Evolutionary conservation across 2,329 filamentous ascomycete species (phyloP).

Genomic region (Trichoderma sp.): DNA sequence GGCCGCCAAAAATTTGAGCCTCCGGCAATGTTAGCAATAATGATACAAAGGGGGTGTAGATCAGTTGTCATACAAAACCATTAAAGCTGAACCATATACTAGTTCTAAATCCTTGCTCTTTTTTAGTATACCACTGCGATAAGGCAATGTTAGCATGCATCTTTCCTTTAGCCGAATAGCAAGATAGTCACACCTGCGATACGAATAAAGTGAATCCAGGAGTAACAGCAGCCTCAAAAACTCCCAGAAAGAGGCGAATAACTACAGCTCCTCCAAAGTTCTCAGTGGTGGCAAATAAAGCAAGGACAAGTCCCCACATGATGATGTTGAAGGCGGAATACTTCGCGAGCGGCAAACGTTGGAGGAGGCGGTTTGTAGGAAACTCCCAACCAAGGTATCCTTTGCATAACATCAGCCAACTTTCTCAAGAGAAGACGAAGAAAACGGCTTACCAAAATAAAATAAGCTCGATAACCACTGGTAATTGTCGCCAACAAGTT

Average conservation of each 20-base stretch:
- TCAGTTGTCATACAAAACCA: conserved; percentile 16
- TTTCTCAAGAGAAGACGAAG: not conserved
- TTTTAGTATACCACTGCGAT: conserved; percentile 24
- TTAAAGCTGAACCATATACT: conserved; percentile 26
- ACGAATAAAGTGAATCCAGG: conserved; percentile 22
- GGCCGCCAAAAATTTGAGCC: conserved; percentile 24
- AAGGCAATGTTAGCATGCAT: too few species aligned
- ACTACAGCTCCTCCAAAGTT: conserved; percentile 26
- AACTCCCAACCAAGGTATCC: conserved; percentile 26
- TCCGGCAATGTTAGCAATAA: not conserved
- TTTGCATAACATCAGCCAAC: not conserved
- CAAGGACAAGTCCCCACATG: conserved; percentile 25
- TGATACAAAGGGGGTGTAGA: not conserved
- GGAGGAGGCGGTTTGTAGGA: conserved; percentile 22
- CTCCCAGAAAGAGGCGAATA: conserved; percentile 26
- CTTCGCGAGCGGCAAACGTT: conserved; percentile 24
- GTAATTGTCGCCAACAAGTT: conserved; percentile 24
- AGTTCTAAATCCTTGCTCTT: conserved; percentile 22
- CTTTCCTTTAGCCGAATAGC: too few species aligned
- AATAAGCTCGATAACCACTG: conserved; percentile 25
- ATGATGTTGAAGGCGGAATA: conserved; percentile 27
- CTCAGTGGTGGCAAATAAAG: conserved; percentile 9
- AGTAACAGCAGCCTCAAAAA: conserved; percentile 25
- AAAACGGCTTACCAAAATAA: conserved; percentile 15
- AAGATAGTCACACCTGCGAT: not conserved